Percentiles rank a stretch among this genome's conserved stretches.
phyloP scores from a whole-genome alignment of 108 stramenopile genomes.

The Stephanodiscus triporus region DNA sequence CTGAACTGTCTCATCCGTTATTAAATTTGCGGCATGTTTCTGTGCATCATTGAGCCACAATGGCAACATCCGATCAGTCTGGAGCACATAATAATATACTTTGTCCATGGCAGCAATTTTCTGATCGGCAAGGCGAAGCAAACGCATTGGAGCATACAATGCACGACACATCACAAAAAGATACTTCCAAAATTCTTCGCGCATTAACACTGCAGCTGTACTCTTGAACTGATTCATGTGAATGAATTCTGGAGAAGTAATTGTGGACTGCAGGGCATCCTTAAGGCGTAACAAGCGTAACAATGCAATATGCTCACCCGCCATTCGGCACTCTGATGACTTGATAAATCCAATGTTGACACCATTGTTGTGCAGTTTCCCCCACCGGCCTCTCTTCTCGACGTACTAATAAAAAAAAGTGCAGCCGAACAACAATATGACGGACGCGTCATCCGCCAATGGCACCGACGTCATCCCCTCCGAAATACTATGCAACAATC shows the following conservation, averaged over 20 bases:
- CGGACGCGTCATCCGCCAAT: too few species aligned
- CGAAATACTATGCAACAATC: too few species aligned
- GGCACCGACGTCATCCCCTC: too few species aligned
- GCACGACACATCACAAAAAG: not conserved
- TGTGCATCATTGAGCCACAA: too few species aligned
- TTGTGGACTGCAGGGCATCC: not conserved
- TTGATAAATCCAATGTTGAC: too few species aligned
- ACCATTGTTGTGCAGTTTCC: too few species aligned
- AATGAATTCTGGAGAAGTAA: not conserved
- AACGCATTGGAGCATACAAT: conserved; percentile 4
- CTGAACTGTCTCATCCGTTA: too few species aligned
- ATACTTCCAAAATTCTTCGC: conserved; percentile 2
- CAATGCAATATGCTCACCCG: not conserved
- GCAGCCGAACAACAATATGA: too few species aligned
- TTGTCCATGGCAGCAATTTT: conserved; percentile 9
- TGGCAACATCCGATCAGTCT: not conserved
- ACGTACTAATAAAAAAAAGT: too few species aligned
- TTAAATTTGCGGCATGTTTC: too few species aligned
- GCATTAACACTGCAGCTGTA: not conserved
- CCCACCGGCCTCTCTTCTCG: too few species aligned
- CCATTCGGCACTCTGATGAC: too few species aligned
- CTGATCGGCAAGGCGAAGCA: not conserved
- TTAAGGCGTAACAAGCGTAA: not conserved
- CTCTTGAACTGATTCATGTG: not conserved
- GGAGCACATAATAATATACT: conserved; percentile 1